Base-by-base conservation (phyloP, 495 filamentous ascomycete genomes). In the Xylaria acuta region DNA sequence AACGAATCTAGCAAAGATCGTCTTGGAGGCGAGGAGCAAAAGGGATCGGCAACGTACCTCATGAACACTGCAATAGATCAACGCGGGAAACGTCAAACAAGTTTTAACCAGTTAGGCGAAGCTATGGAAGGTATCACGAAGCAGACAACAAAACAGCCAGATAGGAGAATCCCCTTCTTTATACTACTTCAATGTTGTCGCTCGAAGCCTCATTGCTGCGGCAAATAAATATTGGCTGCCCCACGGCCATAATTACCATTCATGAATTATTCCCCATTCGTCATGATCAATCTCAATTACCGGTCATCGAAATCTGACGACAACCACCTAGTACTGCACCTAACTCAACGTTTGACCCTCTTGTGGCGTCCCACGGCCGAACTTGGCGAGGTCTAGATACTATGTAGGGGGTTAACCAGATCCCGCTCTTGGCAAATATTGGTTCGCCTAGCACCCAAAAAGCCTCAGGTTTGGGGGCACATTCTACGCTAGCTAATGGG, bases 11-110 rank as follows among this genome's bases (percentile, higher is more conserved):
- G 38, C 53, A 47, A 27, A 36, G 54, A 70, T 62, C 54, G 8
- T 60, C 38, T 47, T 62, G 22, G 38, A 36, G 22, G 18, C 18
- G 66, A 22, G n/a, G 41, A 64, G 34, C 1, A 53, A 71, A 34
- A 40, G 30, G 2, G 69, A 71, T 71, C 59, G 47, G 47, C 69
- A 56, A 64, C 59, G 22, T 71, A 71, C 69, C 68, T 71, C 25
- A 53, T 18, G 20, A 51, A 70, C 32, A 27, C 51, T 62, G 67
- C 45, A 36, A 64, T 27, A 51, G 45, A 64, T 67, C 36, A n/a
- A 53, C 40, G 9, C 7, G 43, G 7, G 5, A 49, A 20, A 32
- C 27, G 27, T 49, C 16, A 34, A 36, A n/a, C 22, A 47, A 20
- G 18, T 45, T 36, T 65, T 12, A 27, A 49, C 40, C 25, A 65